These are phyloP conservation scores for Mycena alexandri DNA, from an alignment of 768 basidiomycete species.

Conservation along the genomic window DNA sequence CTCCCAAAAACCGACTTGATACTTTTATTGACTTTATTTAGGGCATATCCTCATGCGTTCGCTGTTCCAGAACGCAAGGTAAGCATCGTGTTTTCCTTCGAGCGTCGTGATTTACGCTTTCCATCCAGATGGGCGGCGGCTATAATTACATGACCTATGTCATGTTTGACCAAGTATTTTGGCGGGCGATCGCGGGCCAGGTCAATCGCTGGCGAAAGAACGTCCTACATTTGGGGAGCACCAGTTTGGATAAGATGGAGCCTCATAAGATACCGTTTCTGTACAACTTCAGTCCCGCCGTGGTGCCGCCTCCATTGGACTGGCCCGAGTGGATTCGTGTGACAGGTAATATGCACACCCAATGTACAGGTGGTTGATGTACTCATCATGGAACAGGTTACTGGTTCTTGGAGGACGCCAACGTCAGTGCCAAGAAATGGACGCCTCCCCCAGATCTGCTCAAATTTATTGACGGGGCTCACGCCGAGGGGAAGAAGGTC, in stretches of 20 bases:
- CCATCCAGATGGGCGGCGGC: constrained; percentile 86
- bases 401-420: constrained; percentile 96
- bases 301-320: constrained; percentile 94
- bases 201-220: constrained; percentile 95
- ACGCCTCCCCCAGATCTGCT: constrained; percentile 83
- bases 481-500: constrained; percentile 82
- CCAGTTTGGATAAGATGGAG: constrained; percentile 95
- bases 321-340: constrained; percentile 99
- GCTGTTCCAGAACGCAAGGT: constrained; percentile 97
- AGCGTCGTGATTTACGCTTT: constrained; percentile 1
- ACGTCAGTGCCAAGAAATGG: constrained; percentile 92
- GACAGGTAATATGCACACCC: constrained; percentile 65
- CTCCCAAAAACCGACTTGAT: constrained; percentile 23
- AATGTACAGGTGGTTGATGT: not conserved
- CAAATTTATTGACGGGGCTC: constrained; percentile 86
- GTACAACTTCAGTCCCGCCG: constrained; percentile 94
- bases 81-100: constrained; percentile 27
- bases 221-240: constrained; percentile 78
- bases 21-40: constrained; percentile 41
- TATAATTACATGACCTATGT: constrained; percentile 99
- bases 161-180: constrained; percentile 98
- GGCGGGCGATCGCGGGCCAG: constrained; percentile 94
- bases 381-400: constrained; percentile 69
- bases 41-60: constrained; percentile 97
- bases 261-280: constrained; percentile 98